These are phyloP conservation scores for Carex arenaria DNA, from an alignment of 202 grass and related monocot genomes.

Conservation along the genomic window DNA sequence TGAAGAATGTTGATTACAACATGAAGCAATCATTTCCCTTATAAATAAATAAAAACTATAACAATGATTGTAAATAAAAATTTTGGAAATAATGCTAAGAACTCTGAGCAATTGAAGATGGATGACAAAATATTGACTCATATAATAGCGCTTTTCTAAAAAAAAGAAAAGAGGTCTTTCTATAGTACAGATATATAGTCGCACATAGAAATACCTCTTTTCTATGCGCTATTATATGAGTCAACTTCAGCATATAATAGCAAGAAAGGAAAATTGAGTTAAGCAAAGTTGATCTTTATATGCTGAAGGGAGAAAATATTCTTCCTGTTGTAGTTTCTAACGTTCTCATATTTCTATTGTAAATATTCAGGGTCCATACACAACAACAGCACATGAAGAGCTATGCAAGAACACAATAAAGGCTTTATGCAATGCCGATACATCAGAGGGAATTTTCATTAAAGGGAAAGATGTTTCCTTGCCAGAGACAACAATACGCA, in stretches of 20 bases:
- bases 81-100: neutral
- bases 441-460: slow-evolving; percentile 75
- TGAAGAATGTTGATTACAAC: neutral
- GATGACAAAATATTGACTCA: neutral
- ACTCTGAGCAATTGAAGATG: neutral
- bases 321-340: neutral
- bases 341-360: neutral
- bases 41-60: neutral
- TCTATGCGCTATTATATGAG: no score
- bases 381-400: slow-evolving; percentile 54
- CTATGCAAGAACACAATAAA: slow-evolving; percentile 70
- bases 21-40: neutral
- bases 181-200: no score
- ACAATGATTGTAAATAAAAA: neutral
- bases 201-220: no score
- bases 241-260: neutral
- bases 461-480: slow-evolving; percentile 72
- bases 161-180: no score
- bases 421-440: slow-evolving; percentile 84
- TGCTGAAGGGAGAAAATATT: neutral
- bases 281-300: neutral
- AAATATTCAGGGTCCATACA: slow-evolving; percentile 62
- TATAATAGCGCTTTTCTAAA: no score
- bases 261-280: neutral
- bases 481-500: slow-evolving; percentile 70